A percentile compares a stretch with the other conserved stretches of the same genome.
Evolutionary conservation across 225 moss, liverwort and hornwort species (phyloP).

Genomic region (Polytrichum commune): DNA sequence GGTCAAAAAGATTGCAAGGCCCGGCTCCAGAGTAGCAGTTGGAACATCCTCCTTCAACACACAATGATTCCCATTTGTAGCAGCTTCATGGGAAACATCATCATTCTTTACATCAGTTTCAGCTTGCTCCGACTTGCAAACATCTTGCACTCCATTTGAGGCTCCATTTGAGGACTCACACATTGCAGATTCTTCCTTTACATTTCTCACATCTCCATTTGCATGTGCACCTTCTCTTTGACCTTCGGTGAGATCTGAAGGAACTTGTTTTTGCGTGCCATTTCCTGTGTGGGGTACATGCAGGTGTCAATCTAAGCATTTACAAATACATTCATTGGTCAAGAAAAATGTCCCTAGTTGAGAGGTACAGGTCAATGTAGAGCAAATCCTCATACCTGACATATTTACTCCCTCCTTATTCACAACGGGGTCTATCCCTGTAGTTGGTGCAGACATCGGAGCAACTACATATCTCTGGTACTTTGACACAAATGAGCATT

Average conservation of each 20-base stretch:
- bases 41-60: constrained; percentile 20
- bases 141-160: constrained; percentile 14
- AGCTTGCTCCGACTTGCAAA: constrained; percentile 3
- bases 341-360: no score
- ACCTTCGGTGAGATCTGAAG: background rate
- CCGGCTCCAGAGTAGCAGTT: constrained; percentile 11
- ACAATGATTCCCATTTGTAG: constrained; percentile 22
- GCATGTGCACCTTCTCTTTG: constrained; percentile 12
- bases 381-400: constrained; percentile 22
- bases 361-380: no score
- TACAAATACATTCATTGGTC: no score
- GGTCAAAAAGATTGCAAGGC: constrained; percentile 59
- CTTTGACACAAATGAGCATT: constrained; percentile 66
- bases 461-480: constrained; percentile 48
- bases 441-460: constrained; percentile 33
- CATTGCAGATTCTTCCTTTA: constrained; percentile 4
- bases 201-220: constrained; percentile 18
- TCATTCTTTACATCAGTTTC: constrained; percentile 10
- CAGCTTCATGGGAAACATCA: constrained; percentile 4
- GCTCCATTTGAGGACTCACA: constrained; percentile 22
- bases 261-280: no score
- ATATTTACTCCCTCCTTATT: constrained; percentile 15
- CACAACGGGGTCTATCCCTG: constrained; percentile 29
- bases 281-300: no score
- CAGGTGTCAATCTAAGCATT: no score